phyloP scores from a whole-genome alignment of 2,329 filamentous ascomycete species.

The Cryphonectria parasitica region DNA sequence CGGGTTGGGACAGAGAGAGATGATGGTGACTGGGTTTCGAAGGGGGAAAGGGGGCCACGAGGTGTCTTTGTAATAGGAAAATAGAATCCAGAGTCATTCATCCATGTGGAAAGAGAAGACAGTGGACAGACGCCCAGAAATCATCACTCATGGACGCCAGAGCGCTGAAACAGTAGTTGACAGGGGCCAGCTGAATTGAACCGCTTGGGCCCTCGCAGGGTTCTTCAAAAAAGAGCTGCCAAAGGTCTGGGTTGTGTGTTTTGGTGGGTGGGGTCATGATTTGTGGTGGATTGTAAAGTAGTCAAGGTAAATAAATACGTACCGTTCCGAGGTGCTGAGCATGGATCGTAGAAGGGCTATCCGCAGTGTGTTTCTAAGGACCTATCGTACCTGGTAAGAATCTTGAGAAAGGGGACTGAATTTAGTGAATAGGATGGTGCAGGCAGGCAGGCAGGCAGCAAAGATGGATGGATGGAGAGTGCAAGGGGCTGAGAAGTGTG shows the following conservation, averaged over 20 bases:
- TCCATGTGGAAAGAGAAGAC: not conserved
- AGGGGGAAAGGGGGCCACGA: not conserved
- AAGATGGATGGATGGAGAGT: not conserved
- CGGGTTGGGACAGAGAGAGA: not conserved
- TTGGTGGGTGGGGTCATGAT: not conserved
- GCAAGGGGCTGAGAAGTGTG: not conserved
- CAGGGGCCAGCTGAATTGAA: slow-evolving; percentile 11
- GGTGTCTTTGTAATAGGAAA: not conserved
- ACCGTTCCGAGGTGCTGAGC: not conserved
- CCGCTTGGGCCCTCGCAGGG: slow-evolving; percentile 9
- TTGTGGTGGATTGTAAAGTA: not conserved
- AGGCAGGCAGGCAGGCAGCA: no score
- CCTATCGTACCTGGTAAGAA: not conserved
- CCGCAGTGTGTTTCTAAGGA: not conserved
- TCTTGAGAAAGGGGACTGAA: not conserved
- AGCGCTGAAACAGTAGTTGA: slow-evolving; percentile 12
- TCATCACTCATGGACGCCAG: not conserved
- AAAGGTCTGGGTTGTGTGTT: not conserved
- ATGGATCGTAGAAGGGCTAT: not conserved
- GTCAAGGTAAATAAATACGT: not conserved
- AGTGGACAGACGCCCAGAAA: not conserved
- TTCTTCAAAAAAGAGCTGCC: not conserved
- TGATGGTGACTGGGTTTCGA: not conserved
- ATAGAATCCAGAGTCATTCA: not conserved
- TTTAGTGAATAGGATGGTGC: no score